These are phyloP conservation scores for Fraxinus dipetala DNA, from an alignment of 305 asterid species.

Conservation along the genomic window DNA sequence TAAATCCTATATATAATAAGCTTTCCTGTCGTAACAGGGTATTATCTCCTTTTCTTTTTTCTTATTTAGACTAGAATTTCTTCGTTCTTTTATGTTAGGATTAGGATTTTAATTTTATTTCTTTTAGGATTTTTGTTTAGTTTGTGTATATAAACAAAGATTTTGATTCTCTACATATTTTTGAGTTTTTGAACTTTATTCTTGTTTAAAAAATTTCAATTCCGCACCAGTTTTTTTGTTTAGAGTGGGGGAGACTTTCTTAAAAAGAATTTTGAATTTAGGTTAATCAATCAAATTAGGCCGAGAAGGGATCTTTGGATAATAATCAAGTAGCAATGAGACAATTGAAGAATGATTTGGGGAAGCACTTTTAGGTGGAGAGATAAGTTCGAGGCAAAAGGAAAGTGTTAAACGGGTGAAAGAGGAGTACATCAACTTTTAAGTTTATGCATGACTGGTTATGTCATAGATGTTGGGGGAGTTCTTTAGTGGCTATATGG, in stretches of 20 bases:
- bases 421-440: not conserved
- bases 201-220: not conserved
- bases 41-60: not conserved
- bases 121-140: not conserved
- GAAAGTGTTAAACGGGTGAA: not conserved
- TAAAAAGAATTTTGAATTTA: not conserved
- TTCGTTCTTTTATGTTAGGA: not conserved
- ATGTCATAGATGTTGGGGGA: not conserved
- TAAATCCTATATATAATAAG: not conserved
- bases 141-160: not conserved
- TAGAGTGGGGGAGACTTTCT: not conserved
- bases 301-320: not conserved
- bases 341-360: not conserved
- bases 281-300: not conserved
- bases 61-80: not conserved
- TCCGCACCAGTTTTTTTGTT: not conserved
- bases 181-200: not conserved
- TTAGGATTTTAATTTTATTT: too few relatives aligned
- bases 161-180: not conserved
- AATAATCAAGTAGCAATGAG: not conserved
- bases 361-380: not conserved
- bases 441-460: not conserved
- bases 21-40: not conserved
- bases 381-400: not conserved
- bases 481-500: not conserved